Base-by-base conservation (phyloP, 169 alveolate genomes). In the Cystoisospora suis region DNA sequence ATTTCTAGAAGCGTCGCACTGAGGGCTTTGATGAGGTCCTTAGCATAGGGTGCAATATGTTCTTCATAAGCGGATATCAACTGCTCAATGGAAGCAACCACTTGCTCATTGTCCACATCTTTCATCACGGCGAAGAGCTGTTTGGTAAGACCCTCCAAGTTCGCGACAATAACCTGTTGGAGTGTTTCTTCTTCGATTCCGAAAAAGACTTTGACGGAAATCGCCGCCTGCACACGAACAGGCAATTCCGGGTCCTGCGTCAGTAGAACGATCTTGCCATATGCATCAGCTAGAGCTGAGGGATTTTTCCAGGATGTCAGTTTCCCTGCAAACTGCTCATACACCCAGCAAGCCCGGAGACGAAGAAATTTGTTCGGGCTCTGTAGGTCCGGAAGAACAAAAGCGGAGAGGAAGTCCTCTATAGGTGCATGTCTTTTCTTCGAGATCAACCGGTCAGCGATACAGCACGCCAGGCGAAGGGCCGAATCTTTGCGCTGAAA, bases 291-390 rank as follows among this genome's bases (percentile, higher is more conserved):
- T 9, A 87, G 53, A 38, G 56, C 38, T 69, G 45, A 9, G 36
- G 38, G 69, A 3, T 77, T 23, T 69, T 44, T 23, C 86, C 75
- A 70, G 27, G 81, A 5, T 1, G 36, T 15, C 53, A 86, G 34
- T 27, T 56, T 65, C 17, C 46, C 75, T 3, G 75, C 40, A 36
- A 44, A 87, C 75, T 70, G 40, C 75, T 87, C 91, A 27, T 47
- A 87, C 3, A 87, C 91, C 61, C 80, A 46, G 87, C 91, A 87
- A 4, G 91, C 91, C 15, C 91, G 53, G 79, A 87, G 3, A 36
- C 91, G 86, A 7, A 87, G 75, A 36, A 87, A 87, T 56, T 87
- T 87, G 59, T 87, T 70, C 36, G 59, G 46, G 2, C 79, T 45
- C 7, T 3, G 29, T 61, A 87, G 29, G 12, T 72, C 87, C 27